Base-by-base conservation (phyloP, 2,329 filamentous ascomycete species). In the Biscogniauxia sp. region DNA sequence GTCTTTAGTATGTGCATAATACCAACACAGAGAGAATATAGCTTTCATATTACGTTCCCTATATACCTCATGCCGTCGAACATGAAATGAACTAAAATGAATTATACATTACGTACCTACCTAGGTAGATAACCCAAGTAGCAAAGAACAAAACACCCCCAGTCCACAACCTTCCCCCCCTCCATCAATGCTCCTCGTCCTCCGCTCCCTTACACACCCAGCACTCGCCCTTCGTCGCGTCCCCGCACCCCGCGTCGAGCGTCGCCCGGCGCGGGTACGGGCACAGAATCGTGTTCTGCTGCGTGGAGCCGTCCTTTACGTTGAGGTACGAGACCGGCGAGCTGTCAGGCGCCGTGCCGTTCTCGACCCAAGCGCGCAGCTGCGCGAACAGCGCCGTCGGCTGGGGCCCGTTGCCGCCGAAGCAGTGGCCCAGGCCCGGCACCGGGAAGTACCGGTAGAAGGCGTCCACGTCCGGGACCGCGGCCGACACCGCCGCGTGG, bases 391-490 rank as follows among this genome's bases (percentile, higher is more conserved):
- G 55, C 1, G 52, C 28, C 8, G 28, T 56, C 2, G 74, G 73
- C 52, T 66, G 60, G 11, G 62, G 65, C 0, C 73, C 70, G 3
- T 53, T 32, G 1, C 74, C 75, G 11, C 68, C 66, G 15, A 49
- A 58, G 61, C 75, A 77, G 59, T 77, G 75, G 0, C 54, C 64
- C 5, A 76, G 53, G 1, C 75, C 75, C 0, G 75, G 71, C 6
- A 70, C 68, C 11, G 65, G 56, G 50, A 73, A 77, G 17, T 69
- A 65, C 5, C 73, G 66, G 55, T 70, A 77, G 58, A 73, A 77
- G 13, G 72, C 62, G 25, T 69, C 62, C 0, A 73, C 64, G 7
- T 66, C 59, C 15, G 64, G 62, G n/a, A 65, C 64, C 2, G 59
- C 54, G 5, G 53, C 62, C 15, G 53, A 55, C n/a, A 71, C 69